A percentile compares a stretch with the other conserved stretches of the same genome.
Evolutionary conservation across 2,329 filamentous ascomycete genomes (phyloP).

Genomic region (Verticillium klebahnii): DNA sequence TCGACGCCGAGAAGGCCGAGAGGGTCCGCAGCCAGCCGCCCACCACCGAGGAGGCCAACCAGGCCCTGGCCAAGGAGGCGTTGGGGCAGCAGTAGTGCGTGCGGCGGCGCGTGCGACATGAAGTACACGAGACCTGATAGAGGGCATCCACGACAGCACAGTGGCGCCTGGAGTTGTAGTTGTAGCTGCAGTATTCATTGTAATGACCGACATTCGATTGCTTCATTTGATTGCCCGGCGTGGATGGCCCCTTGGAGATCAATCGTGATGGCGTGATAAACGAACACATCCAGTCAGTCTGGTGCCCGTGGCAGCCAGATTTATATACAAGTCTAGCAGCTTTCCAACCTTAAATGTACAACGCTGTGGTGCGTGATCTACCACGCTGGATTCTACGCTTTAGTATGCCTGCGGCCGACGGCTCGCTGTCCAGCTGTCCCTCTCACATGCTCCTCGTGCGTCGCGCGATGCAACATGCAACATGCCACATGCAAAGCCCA

Average conservation of each 20-base stretch:
- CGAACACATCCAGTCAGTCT: no score
- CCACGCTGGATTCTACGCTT: neutral
- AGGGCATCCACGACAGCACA: neutral
- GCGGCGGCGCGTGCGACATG: neutral
- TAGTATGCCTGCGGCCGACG: neutral
- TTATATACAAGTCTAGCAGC: neutral
- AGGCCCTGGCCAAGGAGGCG: constrained; percentile 38
- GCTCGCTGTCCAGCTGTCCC: neutral
- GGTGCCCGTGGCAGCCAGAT: no score
- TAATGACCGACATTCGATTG: neutral
- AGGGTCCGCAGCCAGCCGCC: constrained; percentile 56
- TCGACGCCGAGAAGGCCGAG: constrained; percentile 49
- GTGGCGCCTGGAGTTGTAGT: neutral
- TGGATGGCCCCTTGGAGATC: no score
- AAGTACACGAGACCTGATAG: neutral
- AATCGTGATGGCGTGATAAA: no score
- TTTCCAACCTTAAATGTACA: neutral
- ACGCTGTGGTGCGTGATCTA: neutral
- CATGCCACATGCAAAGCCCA: neutral
- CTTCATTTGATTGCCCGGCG: neutral
- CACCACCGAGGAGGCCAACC: constrained; percentile 44
- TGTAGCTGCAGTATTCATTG: neutral
- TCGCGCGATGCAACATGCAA: neutral
- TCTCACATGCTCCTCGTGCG: neutral
- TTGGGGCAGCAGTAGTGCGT: constrained; percentile 23